Evolutionary conservation across 805 yeast genomes (phyloP).

Genomic region (Nakazawaea ishiwadae): DNA sequence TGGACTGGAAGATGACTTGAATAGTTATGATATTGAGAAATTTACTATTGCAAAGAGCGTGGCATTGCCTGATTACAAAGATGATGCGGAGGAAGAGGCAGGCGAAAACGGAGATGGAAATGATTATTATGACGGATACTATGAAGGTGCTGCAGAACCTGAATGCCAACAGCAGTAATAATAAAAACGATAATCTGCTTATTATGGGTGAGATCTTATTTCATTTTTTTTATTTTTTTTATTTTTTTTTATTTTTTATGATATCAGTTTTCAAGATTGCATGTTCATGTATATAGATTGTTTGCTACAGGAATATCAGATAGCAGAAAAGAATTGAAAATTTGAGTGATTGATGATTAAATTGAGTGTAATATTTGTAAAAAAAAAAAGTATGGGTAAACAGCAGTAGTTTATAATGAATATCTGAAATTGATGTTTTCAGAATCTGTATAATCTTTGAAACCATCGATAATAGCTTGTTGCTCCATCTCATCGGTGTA

Average conservation of each 20-base stretch:
- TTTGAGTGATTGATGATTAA: neutral
- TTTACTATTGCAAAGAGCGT: neutral
- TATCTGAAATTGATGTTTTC: slow-evolving; percentile 58
- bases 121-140: slow-evolving; percentile 1
- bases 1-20: neutral
- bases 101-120: neutral
- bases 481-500: slow-evolving; percentile 19
- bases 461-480: slow-evolving; percentile 36
- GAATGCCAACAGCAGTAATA: slow-evolving; percentile 11
- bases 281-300: neutral
- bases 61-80: neutral
- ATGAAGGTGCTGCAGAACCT: slow-evolving; percentile 3
- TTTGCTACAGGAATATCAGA: no score
- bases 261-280: neutral
- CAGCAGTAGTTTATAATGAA: neutral
- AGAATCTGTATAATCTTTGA: slow-evolving; percentile 55
- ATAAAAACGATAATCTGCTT: neutral
- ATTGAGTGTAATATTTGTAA: neutral
- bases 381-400: no score
- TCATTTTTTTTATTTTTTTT: neutral
- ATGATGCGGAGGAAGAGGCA: no score
- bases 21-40: slow-evolving; percentile 7
- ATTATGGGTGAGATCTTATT: neutral
- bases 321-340: neutral
- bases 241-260: neutral